A percentile compares a stretch with the other conserved stretches of the same genome.
Conservation (phyloP, 441 rosid species). For the Populus hybrid region DNA sequence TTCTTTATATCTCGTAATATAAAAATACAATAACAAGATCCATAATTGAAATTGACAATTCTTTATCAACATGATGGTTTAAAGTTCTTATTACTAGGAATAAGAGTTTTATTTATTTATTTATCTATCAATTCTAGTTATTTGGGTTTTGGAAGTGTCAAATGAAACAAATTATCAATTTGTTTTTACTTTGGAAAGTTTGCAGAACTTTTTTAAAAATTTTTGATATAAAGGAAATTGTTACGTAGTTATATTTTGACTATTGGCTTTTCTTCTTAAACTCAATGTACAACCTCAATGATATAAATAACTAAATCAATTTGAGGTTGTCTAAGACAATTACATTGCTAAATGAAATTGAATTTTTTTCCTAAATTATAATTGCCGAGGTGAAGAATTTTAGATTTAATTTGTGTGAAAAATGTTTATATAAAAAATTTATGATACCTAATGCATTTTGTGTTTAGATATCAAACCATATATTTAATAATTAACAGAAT, state of each 20-base stretch:
- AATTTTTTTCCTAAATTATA: too few species aligned
- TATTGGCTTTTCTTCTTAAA: background rate
- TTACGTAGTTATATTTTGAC: background rate
- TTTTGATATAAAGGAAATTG: too few species aligned
- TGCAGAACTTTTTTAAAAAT: background rate
- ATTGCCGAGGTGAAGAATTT: background rate
- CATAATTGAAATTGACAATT: too few species aligned
- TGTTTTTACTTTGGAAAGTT: background rate
- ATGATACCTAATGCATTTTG: background rate
- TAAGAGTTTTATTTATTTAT: too few species aligned
- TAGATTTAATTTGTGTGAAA: too few species aligned
- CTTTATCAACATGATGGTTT: too few species aligned
- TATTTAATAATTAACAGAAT: background rate
- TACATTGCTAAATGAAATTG: background rate
- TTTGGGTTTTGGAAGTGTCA: background rate
- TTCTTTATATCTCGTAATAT: too few species aligned
- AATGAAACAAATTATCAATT: too few species aligned
- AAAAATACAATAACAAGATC: too few species aligned
- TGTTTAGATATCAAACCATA: background rate
- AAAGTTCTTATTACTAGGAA: too few species aligned
- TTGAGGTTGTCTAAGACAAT: background rate
- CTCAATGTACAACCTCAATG: background rate
- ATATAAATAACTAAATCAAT: background rate
- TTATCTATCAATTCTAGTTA: background rate
- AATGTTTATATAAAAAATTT: background rate